Conservation (phyloP, 2,329 filamentous ascomycete species). For the Fusarium sp. region DNA sequence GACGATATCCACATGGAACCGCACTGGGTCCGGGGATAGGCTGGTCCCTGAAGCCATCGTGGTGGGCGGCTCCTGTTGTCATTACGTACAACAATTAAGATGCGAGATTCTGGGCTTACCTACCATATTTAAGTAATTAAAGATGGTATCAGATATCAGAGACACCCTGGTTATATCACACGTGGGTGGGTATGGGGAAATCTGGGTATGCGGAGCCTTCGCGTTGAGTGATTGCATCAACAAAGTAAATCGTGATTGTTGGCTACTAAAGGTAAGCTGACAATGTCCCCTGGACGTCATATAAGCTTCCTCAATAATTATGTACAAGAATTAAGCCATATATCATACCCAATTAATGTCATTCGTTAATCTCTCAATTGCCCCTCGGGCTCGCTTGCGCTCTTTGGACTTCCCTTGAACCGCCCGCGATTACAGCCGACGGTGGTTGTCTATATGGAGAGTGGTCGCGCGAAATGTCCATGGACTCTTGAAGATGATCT, state of each 20-base stretch:
- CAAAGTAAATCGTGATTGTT: slow-evolving; percentile 26
- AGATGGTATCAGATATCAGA: slow-evolving; percentile 2
- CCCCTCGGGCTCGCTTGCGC: slow-evolving; percentile 18
- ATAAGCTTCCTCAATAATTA: not conserved
- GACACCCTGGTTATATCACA: not conserved
- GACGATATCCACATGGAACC: slow-evolving; percentile 2
- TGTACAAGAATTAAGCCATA: slow-evolving; percentile 6
- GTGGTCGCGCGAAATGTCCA: slow-evolving; percentile 22
- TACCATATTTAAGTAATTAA: not conserved
- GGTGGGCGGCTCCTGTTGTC: slow-evolving; percentile 13
- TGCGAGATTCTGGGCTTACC: not conserved
- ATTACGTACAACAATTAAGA: slow-evolving; percentile 42
- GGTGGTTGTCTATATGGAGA: slow-evolving; percentile 33
- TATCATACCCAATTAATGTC: not conserved
- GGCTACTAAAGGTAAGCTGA: not conserved
- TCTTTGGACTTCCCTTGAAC: slow-evolving; percentile 36
- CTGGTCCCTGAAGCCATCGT: slow-evolving; percentile 29
- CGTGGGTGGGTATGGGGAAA: not conserved
- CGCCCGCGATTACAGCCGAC: slow-evolving; percentile 37
- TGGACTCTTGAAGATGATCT: slow-evolving; percentile 38
- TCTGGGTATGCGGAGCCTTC: not conserved
- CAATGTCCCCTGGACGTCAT: slow-evolving; percentile 11
- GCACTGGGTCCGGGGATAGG: slow-evolving; percentile 28
- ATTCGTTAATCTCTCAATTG: slow-evolving; percentile 4
- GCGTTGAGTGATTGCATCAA: not conserved